These are phyloP conservation scores for Saccharum spontaneum DNA, from an alignment of 176 grass and related monocot genomes.

Conservation along the genomic window DNA sequence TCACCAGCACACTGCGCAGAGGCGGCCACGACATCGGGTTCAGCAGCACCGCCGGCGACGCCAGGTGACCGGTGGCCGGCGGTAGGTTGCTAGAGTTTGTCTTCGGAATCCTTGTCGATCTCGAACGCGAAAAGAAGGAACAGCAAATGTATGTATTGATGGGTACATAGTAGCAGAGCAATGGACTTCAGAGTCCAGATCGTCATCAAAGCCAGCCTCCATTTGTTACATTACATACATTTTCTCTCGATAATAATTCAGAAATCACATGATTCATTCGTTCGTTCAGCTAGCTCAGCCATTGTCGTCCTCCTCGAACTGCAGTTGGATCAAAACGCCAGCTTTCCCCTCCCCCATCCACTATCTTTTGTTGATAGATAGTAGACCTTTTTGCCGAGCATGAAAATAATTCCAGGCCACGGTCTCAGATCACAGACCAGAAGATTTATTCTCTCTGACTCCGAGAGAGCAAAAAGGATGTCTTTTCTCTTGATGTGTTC, in stretches of 20 bases:
- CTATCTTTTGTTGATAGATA: no score
- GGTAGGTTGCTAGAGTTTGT: not conserved
- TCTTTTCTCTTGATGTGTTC: not conserved
- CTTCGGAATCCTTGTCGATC: not conserved
- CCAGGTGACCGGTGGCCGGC: not conserved
- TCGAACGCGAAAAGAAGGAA: not conserved
- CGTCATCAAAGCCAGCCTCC: not conserved
- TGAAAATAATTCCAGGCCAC: not conserved
- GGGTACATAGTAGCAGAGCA: slow-evolving; percentile 61
- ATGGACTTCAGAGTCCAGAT: slow-evolving; percentile 13
- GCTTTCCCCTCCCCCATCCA: no score
- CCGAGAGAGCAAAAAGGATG: not conserved
- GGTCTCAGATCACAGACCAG: not conserved
- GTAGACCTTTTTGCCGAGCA: no score
- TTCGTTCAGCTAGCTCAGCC: not conserved
- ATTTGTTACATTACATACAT: slow-evolving; percentile 25
- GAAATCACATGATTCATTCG: slow-evolving; percentile 37
- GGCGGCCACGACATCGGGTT: slow-evolving; percentile 54
- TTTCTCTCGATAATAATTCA: slow-evolving; percentile 27
- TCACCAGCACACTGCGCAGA: slow-evolving; percentile 57
- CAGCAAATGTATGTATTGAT: slow-evolving; percentile 33
- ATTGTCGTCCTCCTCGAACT: not conserved
- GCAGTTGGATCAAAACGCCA: not conserved
- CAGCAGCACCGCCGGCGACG: slow-evolving; percentile 34
- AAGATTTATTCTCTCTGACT: not conserved